These are phyloP conservation scores for Penicillium palitans DNA, from an alignment of 2,329 filamentous ascomycete genomes.

Conservation along the genomic window DNA sequence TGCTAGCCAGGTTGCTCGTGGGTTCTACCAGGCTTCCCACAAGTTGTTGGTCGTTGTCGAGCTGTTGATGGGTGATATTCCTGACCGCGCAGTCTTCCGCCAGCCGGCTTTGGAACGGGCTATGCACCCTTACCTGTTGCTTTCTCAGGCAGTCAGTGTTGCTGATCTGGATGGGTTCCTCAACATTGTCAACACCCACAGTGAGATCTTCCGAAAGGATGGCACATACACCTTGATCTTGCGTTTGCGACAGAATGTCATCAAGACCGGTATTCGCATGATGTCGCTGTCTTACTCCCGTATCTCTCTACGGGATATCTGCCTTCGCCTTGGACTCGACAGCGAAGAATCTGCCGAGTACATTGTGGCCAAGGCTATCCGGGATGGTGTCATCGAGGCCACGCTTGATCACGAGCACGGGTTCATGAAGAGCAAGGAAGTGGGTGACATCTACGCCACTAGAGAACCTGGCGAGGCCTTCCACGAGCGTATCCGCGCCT, in stretches of 20 bases:
- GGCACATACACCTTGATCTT: conserved; percentile 94
- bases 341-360: conserved; percentile 98
- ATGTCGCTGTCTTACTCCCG: conserved; percentile 97
- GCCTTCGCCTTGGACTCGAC: conserved; percentile 87
- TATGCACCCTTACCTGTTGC: conserved; percentile 86
- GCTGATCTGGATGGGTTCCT: conserved; percentile 94
- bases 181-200: conserved; percentile 77
- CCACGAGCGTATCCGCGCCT: conserved; percentile 92
- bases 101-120: conserved; percentile 82
- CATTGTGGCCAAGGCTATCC: conserved; percentile 97
- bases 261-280: conserved; percentile 99
- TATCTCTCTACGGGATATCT: conserved; percentile 95
- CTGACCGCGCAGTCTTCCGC: conserved; percentile 90
- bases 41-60: conserved; percentile 97
- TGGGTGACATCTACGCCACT: conserved; percentile 94
- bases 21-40: conserved; percentile 93
- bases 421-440: conserved; percentile 98
- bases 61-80: conserved; percentile 97
- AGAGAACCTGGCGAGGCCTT: conserved; percentile 95
- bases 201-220: conserved; percentile 84
- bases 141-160: conserved; percentile 94
- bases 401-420: conserved; percentile 90
- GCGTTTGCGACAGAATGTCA: conserved; percentile 94
- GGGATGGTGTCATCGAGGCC: conserved; percentile 95
- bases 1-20: conserved; percentile 80